These are phyloP conservation scores for Vanrija sp. DNA, from an alignment of 1,284 basidiomycete genomes.

Conservation along the genomic window DNA sequence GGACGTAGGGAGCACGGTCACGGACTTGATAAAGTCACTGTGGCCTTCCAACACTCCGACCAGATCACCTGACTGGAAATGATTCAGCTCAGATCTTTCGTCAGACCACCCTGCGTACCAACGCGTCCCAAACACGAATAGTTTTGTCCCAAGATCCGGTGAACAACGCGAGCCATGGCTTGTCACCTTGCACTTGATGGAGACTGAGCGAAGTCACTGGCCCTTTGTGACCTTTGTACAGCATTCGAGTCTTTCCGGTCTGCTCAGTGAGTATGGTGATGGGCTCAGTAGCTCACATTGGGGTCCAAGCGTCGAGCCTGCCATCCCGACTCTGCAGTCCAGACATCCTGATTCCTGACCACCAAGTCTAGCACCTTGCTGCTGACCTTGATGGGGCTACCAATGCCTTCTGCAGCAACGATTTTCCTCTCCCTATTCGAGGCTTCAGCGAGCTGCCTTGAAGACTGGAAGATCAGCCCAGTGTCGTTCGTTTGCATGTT, in stretches of 20 bases:
- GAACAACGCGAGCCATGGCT: slow-evolving; percentile 53
- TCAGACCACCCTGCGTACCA: slow-evolving; percentile 53
- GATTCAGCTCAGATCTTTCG: neutral
- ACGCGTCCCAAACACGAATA: slow-evolving; percentile 74
- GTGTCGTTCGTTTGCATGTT: slow-evolving; percentile 52
- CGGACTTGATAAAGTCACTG: slow-evolving; percentile 77
- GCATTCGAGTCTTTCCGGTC: slow-evolving; percentile 71
- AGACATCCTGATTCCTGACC: slow-evolving; percentile 63
- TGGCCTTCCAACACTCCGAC: slow-evolving; percentile 74
- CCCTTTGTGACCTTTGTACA: slow-evolving; percentile 76
- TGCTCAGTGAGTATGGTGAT: slow-evolving; percentile 37
- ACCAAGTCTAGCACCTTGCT: slow-evolving; percentile 70
- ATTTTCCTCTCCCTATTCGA: slow-evolving; percentile 67
- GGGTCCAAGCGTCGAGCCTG: slow-evolving; percentile 68
- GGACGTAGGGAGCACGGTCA: slow-evolving; percentile 62
- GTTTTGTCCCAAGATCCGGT: slow-evolving; percentile 92
- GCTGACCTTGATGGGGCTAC: slow-evolving; percentile 68
- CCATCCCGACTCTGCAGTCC: slow-evolving; percentile 81
- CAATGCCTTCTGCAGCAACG: slow-evolving; percentile 64
- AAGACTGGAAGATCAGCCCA: slow-evolving; percentile 61
- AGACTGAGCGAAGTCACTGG: slow-evolving; percentile 80
- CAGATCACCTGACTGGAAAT: slow-evolving; percentile 59
- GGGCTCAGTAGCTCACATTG: slow-evolving; percentile 54
- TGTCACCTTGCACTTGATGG: slow-evolving; percentile 39
- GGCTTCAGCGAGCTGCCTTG: slow-evolving; percentile 66